Conservation (phyloP, 164 flowering plant species). For the Nymphaea colorata region DNA sequence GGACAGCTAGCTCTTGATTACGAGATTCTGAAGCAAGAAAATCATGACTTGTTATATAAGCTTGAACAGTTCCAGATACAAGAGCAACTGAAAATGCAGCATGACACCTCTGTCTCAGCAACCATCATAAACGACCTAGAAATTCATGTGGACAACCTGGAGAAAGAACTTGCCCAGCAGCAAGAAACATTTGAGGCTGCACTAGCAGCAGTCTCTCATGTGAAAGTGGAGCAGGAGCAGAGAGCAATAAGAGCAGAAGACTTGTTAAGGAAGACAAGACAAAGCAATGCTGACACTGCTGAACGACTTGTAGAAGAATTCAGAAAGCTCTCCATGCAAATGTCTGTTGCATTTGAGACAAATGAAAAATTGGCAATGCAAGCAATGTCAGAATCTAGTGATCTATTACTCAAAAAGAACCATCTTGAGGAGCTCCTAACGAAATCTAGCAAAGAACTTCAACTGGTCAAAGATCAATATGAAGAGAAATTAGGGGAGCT, state of each 20-base stretch:
- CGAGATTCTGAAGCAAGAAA: slow-evolving; percentile 73
- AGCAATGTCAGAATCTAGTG: slow-evolving; percentile 63
- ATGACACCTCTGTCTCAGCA: slow-evolving; percentile 40
- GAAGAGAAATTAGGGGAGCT: slow-evolving; percentile 39
- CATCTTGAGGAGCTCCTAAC: slow-evolving; percentile 40
- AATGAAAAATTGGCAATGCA: slow-evolving; percentile 71
- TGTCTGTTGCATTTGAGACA: slow-evolving; percentile 70
- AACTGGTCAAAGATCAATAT: slow-evolving; percentile 26
- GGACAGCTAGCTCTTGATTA: slow-evolving; percentile 71
- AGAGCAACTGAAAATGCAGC: slow-evolving; percentile 59
- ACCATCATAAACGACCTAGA: slow-evolving; percentile 33
- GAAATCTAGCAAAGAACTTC: slow-evolving; percentile 43
- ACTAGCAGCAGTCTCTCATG: slow-evolving; percentile 40
- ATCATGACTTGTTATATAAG: slow-evolving; percentile 46
- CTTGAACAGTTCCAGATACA: slow-evolving; percentile 56
- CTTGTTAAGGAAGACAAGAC: slow-evolving; percentile 46
- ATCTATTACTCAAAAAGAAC: slow-evolving; percentile 41
- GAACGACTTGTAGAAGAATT: slow-evolving; percentile 83
- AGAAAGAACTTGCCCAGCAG: slow-evolving; percentile 57
- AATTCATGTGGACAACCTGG: slow-evolving; percentile 34
- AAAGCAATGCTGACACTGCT: slow-evolving; percentile 67
- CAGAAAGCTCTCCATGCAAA: slow-evolving; percentile 55
- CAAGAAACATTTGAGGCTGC: slow-evolving; percentile 54
- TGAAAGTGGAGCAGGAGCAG: slow-evolving; percentile 72
- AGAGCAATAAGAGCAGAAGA: slow-evolving; percentile 87